phyloP scores from a whole-genome alignment of 2,329 filamentous ascomycete species.

The Podosphaera fusca region DNA sequence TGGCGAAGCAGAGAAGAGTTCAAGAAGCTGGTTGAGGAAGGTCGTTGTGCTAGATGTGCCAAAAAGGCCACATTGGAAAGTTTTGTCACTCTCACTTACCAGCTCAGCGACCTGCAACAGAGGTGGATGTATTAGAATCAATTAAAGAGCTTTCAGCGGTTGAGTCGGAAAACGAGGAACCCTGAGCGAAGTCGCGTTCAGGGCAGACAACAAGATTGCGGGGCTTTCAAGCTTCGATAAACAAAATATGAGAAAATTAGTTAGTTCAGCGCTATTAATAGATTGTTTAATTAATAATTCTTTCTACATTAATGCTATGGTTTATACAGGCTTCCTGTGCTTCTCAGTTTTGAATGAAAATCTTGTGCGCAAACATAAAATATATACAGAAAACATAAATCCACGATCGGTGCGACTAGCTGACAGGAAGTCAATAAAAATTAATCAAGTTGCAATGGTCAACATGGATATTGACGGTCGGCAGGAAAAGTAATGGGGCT shows the following conservation, averaged over 20 bases:
- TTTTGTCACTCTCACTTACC: background rate
- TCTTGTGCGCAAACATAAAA: background rate
- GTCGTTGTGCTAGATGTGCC: background rate
- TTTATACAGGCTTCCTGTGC: background rate
- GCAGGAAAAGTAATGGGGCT: background rate
- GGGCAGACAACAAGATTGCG: background rate
- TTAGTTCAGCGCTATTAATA: background rate
- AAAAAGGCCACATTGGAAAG: background rate
- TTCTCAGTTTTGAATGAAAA: background rate
- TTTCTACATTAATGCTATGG: background rate
- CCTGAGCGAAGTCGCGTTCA: constrained; percentile 1
- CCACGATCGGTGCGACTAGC: background rate
- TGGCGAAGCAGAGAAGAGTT: background rate
- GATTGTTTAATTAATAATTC: background rate
- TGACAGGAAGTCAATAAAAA: background rate
- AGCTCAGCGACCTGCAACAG: background rate
- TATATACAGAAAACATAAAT: background rate
- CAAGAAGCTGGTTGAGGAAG: background rate
- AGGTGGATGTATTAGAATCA: background rate
- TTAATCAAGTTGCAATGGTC: background rate
- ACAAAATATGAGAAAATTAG: background rate
- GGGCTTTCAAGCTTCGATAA: background rate
- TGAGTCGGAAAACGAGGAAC: background rate
- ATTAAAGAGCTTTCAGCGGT: background rate
- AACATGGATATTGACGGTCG: background rate